These are phyloP conservation scores for Pythium aphanidermatum DNA, from an alignment of 352 stramenopile genomes.

Conservation along the genomic window DNA sequence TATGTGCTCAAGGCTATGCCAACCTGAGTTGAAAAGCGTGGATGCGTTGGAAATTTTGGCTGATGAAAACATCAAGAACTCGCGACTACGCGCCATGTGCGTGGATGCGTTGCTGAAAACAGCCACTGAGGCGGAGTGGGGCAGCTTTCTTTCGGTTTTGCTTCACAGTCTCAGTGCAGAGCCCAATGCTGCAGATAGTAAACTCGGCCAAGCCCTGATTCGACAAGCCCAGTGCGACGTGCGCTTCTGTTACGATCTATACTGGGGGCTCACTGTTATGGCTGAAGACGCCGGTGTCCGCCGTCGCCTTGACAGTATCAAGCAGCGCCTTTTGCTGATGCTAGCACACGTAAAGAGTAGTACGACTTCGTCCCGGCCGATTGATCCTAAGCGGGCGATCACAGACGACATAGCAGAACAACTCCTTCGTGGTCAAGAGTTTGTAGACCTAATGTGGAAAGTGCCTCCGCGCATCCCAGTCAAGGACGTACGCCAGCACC, in stretches of 20 bases:
- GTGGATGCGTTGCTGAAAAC: constrained; percentile 60
- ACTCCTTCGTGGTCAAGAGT: constrained; percentile 76
- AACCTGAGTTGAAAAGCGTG: constrained; percentile 64
- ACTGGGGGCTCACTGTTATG: constrained; percentile 81
- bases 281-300: constrained; percentile 67
- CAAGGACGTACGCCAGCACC: constrained; percentile 42
- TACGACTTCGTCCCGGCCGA: constrained; percentile 29
- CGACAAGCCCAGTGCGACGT: constrained; percentile 72
- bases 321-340: constrained; percentile 68
- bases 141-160: constrained; percentile 66
- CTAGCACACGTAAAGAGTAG: constrained; percentile 63
- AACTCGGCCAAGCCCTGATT: constrained; percentile 60
- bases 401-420: constrained; percentile 69
- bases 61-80: constrained; percentile 59
- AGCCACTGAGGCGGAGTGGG: constrained; percentile 74
- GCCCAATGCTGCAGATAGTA: constrained; percentile 50
- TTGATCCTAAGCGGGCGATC: constrained; percentile 22
- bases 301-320: constrained; percentile 78
- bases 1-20: constrained; percentile 80
- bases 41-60: constrained; percentile 76
- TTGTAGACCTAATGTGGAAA: constrained; percentile 81
- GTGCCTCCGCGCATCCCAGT: constrained; percentile 64
- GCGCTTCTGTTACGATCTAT: constrained; percentile 81
- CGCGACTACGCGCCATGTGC: constrained; percentile 43
- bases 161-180: constrained; percentile 72